Conservation (phyloP, 805 yeast genomes). For the Candida sithepensis region DNA sequence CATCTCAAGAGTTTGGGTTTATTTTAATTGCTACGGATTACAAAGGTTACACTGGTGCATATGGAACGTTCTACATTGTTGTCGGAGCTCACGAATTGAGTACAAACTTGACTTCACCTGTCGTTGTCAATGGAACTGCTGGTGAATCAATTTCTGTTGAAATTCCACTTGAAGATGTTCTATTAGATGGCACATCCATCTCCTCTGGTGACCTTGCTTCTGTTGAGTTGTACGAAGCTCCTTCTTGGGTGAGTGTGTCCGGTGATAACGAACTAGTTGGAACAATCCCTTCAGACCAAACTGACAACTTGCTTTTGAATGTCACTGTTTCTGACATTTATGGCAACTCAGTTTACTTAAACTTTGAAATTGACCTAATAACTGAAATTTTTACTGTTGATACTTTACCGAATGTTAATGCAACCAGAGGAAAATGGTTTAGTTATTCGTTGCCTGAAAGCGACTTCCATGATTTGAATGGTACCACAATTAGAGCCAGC, state of each 20-base stretch:
- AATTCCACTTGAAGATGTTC: constrained; percentile 63
- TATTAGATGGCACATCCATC: constrained; percentile 57
- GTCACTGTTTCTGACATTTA: constrained; percentile 56
- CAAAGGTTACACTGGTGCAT: constrained; percentile 67
- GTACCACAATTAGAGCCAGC: constrained; percentile 45
- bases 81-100: constrained; percentile 88
- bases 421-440: constrained; percentile 62
- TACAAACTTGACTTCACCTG: constrained; percentile 54
- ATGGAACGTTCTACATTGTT: constrained; percentile 63
- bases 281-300: constrained; percentile 47
- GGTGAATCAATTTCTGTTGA: constrained; percentile 49
- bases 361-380: constrained; percentile 53
- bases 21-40: constrained; percentile 77
- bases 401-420: constrained; percentile 56
- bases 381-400: constrained; percentile 52
- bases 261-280: constrained; percentile 46
- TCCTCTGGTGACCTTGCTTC: constrained; percentile 49
- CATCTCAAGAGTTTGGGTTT: constrained; percentile 68
- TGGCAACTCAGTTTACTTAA: constrained; percentile 56
- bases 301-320: constrained; percentile 40
- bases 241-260: constrained; percentile 54
- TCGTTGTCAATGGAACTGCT: constrained; percentile 64
- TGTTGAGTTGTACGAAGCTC: constrained; percentile 48
- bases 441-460: constrained; percentile 50
- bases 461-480: constrained; percentile 51